Conservation (phyloP, 225 moss, liverwort and hornwort species). For the Neckera pumila region DNA sequence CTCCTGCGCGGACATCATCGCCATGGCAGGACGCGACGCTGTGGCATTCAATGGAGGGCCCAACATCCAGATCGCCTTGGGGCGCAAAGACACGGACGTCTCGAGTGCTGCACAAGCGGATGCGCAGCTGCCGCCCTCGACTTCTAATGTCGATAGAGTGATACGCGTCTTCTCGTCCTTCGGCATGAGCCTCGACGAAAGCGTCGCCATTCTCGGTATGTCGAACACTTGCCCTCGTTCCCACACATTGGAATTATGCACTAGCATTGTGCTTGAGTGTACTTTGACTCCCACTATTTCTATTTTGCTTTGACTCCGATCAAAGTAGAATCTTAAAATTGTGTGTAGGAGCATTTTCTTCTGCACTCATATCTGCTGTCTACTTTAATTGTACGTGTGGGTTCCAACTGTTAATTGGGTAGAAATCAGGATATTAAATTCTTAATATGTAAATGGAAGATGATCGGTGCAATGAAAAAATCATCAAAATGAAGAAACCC, state of each 20-base stretch:
- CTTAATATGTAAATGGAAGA: no score
- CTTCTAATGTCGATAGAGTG: constrained; percentile 20
- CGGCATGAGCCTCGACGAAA: constrained; percentile 47
- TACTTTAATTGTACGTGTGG: neutral
- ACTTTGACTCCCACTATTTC: neutral
- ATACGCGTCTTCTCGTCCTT: constrained; percentile 19
- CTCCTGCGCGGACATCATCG: constrained; percentile 67
- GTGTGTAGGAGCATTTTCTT: neutral
- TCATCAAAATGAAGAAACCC: no score
- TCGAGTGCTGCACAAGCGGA: constrained; percentile 41
- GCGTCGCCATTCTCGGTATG: constrained; percentile 52
- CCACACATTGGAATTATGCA: neutral
- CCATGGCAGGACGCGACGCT: constrained; percentile 52
- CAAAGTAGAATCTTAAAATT: neutral
- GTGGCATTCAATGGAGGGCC: constrained; percentile 52
- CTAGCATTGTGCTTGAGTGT: neutral
- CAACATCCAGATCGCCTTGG: constrained; percentile 24
- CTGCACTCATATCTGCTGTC: neutral
- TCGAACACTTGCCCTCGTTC: neutral
- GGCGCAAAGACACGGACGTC: constrained; percentile 19
- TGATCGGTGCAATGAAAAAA: neutral
- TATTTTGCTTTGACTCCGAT: neutral
- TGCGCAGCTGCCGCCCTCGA: constrained; percentile 23
- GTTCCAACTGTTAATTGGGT: neutral
- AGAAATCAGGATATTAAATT: neutral